A percentile compares a stretch with the other conserved stretches of the same genome.
These are phyloP conservation scores for Orbilia quercus DNA, from an alignment of 2,329 filamentous ascomycete genomes.

Conservation along the genomic window DNA sequence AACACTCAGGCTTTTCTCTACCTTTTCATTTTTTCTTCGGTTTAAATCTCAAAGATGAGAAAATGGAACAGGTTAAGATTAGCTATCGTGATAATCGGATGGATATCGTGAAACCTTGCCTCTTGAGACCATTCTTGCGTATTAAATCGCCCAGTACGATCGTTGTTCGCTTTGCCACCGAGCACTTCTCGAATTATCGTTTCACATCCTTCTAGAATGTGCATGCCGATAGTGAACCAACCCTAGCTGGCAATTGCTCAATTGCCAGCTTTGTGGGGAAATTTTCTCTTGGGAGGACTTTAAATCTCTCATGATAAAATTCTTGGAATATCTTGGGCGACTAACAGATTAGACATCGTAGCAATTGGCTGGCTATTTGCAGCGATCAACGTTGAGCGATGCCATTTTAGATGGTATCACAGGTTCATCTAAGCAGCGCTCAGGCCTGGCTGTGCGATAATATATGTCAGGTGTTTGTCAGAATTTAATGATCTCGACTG, in stretches of 20 bases:
- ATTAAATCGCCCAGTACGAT: not conserved
- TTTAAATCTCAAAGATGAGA: not conserved
- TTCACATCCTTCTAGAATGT: slow-evolving; percentile 51
- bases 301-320: no score
- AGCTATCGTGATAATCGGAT: slow-evolving; percentile 17
- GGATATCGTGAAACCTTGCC: slow-evolving; percentile 42
- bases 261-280: not conserved
- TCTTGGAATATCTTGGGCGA: not conserved
- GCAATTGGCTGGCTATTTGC: slow-evolving; percentile 49
- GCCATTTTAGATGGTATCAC: slow-evolving; percentile 11
- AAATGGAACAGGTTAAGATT: not conserved
- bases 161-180: slow-evolving; percentile 6
- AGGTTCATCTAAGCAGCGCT: slow-evolving; percentile 46
- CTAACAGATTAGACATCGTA: slow-evolving; percentile 12
- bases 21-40: slow-evolving; percentile 14
- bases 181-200: not conserved
- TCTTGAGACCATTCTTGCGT: slow-evolving; percentile 20
- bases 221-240: slow-evolving; percentile 15
- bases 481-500: no score
- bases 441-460: slow-evolving; percentile 27
- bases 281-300: no score
- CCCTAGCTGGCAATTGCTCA: no score
- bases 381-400: slow-evolving; percentile 29
- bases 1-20: slow-evolving; percentile 33
- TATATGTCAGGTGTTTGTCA: slow-evolving; percentile 49